Evolutionary conservation across 73 alveolate genomes (phyloP), one percentile per base, ranked within the genome.

Genomic region (Paramecium biaurelia): DNA sequence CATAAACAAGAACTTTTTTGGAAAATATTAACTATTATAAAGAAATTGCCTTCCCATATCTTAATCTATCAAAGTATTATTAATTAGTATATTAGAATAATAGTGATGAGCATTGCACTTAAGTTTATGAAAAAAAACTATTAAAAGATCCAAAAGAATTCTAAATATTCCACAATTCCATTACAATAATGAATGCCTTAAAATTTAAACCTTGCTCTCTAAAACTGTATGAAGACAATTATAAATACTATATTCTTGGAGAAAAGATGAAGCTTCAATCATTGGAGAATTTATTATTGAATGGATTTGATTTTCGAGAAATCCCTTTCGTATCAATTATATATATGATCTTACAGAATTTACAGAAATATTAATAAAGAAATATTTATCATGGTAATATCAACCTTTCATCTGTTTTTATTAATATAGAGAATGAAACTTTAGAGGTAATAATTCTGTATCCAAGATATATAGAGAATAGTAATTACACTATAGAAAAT

Each of bases 241-340:
- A 72, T 0, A 72, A 38, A 18, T 72, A 72, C 24, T 72, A 72
- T 34, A 28, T 72, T 28, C 35, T 72, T 21, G 38, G 86, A 5
- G 45, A 34, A 72, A 35, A 72, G 18, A 72, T 72, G 86, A 72
- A 72, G 38, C 58, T 72, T 12, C n/a, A 72, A 72, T 34, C 86
- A 0, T 72, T 72, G 35, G 86, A 72, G 21, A 28, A 32, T 6
- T 37, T 72, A 15, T 14, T 72, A 37, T 15, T 72, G 18, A 72
- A 72, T 72, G 86, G 86, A 35, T 72, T 72, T 20, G 86, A 72
- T 28, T 72, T 72, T 35, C n/a, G 24, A 72, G 86, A 72, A 35
- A 42, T 72, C 18, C 86, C 86, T 37, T 72, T 72, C n/a, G 86
- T 72, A 37, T 72, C 86, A 32, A 38, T 72, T 2, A 72, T 72